Conservation (phyloP, 176 grass and related monocot species). For the Hordeum marinum region DNA sequence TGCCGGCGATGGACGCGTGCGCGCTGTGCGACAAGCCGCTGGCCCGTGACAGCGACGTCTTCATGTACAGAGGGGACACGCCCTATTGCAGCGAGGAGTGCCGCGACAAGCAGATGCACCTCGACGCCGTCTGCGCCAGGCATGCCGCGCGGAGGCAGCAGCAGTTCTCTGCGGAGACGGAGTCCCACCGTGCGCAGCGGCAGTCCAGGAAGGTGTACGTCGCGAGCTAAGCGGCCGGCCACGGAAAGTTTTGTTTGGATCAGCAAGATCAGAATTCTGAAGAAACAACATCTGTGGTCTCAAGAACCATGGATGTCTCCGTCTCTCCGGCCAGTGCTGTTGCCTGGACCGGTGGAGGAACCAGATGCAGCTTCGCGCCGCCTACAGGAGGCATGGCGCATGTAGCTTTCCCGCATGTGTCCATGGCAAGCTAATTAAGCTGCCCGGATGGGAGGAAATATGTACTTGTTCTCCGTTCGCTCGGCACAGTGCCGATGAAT, state of each 20-base stretch:
- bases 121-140: slow-evolving; percentile 27
- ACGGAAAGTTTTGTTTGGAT: too few relatives aligned
- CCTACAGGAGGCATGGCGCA: neutral
- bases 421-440: neutral
- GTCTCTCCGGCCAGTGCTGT: neutral
- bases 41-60: slow-evolving; percentile 49
- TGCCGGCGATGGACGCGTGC: slow-evolving; percentile 44
- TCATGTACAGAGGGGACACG: slow-evolving; percentile 82
- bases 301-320: neutral
- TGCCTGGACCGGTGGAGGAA: too few relatives aligned
- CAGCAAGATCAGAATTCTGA: neutral
- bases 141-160: neutral
- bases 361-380: too few relatives aligned
- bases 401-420: neutral
- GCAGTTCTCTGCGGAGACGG: neutral
- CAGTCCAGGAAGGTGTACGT: slow-evolving; percentile 25
- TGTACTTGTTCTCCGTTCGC: neutral
- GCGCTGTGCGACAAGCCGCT: slow-evolving; percentile 55
- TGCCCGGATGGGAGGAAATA: too few relatives aligned
- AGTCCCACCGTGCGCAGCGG: neutral
- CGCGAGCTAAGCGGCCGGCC: neutral
- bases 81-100: slow-evolving; percentile 84
- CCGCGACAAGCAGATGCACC: slow-evolving; percentile 62
- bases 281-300: neutral
- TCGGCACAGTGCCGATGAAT: neutral